phyloP scores from a whole-genome alignment of 768 basidiomycete species.

The Agrocybe pediades region DNA sequence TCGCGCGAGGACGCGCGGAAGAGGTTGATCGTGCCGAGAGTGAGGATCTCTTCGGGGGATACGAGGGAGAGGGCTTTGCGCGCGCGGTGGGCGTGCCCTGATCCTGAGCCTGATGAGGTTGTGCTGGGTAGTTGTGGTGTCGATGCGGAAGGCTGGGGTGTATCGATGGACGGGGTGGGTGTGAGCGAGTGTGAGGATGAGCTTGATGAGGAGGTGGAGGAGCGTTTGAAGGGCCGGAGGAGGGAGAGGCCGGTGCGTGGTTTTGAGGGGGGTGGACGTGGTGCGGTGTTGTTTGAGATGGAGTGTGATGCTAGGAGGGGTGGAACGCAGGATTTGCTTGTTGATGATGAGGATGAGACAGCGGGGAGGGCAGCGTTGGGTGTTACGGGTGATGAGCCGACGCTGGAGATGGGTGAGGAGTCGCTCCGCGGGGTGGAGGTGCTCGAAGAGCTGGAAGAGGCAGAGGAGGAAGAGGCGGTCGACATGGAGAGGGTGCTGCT shows the following conservation, averaged over 20 bases:
- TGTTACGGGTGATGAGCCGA: slow-evolving; percentile 25
- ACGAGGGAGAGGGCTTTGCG: slow-evolving; percentile 31
- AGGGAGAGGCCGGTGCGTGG: slow-evolving; percentile 24
- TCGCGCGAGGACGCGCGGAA: slow-evolving; percentile 38
- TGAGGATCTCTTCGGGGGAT: slow-evolving; percentile 37
- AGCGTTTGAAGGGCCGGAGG: slow-evolving; percentile 29
- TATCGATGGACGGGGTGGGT: slow-evolving; percentile 39
- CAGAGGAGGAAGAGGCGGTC: slow-evolving; percentile 22
- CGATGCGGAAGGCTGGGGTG: slow-evolving; percentile 7
- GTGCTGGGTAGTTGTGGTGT: neutral
- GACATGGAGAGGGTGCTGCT: slow-evolving; percentile 27
- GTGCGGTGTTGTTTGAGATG: slow-evolving; percentile 5
- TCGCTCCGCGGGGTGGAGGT: slow-evolving; percentile 26
- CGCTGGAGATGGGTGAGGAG: slow-evolving; percentile 22
- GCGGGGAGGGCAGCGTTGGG: slow-evolving; percentile 16
- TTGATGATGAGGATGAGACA: slow-evolving; percentile 15
- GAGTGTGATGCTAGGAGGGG: neutral
- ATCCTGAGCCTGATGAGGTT: too few species aligned
- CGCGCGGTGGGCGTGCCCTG: slow-evolving; percentile 5
- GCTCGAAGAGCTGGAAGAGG: slow-evolving; percentile 18
- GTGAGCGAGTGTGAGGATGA: slow-evolving; percentile 36
- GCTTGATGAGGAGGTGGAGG: slow-evolving; percentile 26
- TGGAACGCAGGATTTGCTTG: slow-evolving; percentile 3
- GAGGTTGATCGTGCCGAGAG: slow-evolving; percentile 39
- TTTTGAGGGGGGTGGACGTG: slow-evolving; percentile 27